Evolutionary conservation across 2,329 filamentous ascomycete genomes (phyloP), one percentile per base, ranked within the genome.

Genomic region (Apiospora phragmitis): DNA sequence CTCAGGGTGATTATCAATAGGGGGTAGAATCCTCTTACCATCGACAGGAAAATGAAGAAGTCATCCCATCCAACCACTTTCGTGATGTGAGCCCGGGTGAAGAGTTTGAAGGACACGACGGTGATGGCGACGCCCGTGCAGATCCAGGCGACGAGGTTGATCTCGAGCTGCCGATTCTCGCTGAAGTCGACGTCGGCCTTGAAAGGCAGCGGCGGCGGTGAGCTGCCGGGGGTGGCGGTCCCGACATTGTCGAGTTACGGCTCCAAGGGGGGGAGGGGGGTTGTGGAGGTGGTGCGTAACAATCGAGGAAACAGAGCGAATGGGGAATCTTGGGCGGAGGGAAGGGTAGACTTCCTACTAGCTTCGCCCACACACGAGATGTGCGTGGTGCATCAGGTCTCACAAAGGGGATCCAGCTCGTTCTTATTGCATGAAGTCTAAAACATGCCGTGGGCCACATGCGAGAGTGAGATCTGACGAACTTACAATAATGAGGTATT

Each of bases 11-110:
- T 8, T 24, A 6, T 24, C 29, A 24, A 26, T 1, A 59, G 21
- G 49, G n/a, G n/a, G n/a, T n/a, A n/a, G 29, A 14, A 26, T 12
- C 18, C n/a, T 4, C 67, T 55, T 69, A 79, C 77, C 73, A 77
- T 32, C 0, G 77, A 77, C 24, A 77, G 72, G 49, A 77, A 76
- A 32, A 79, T 79, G 42, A 79, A 77, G 59, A 78, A 76, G 65
- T 78, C 77, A 73, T 78, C 77, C 76, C 77, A 79, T 24, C 76
- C 77, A 9, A 74, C 35, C 5, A 65, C 47, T 32, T 74, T 75
- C 9, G 45, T 38, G n/a, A 75, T 70, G 12, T 72, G 71, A 3
- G 72, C 69, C 14, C 75, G 73, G 2, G 72, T 68, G 55, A 76
- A 73, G 3, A 79, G 51, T 69, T 78, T 79, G 32, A 79, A 70